Percentiles rank a stretch among this genome's conserved stretches.
Evolutionary conservation across 441 rosid species (phyloP).

Genomic region (Heliophila coronopifolia): DNA sequence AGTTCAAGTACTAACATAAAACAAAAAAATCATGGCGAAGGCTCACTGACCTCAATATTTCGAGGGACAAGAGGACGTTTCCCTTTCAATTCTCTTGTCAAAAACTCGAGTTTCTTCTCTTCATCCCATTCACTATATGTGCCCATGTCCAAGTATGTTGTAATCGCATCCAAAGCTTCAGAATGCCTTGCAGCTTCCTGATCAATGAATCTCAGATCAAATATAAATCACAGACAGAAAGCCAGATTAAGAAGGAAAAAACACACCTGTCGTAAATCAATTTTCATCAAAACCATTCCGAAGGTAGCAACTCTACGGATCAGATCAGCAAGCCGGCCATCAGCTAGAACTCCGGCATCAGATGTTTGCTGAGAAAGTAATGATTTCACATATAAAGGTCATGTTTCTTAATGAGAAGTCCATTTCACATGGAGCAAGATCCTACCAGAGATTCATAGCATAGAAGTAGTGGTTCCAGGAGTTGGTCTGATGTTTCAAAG

Average conservation of each 20-base stretch:
- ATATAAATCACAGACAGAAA: neutral
- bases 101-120: slow-evolving; percentile 78
- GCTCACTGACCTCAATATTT: slow-evolving; percentile 53
- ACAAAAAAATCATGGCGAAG: slow-evolving; percentile 8
- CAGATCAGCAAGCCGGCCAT: slow-evolving; percentile 87
- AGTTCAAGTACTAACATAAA: neutral
- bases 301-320: slow-evolving; percentile 87
- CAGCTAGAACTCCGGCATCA: slow-evolving; percentile 81
- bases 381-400: slow-evolving; percentile 17
- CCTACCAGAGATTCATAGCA: slow-evolving; percentile 86
- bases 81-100: slow-evolving; percentile 76
- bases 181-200: slow-evolving; percentile 92
- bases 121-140: slow-evolving; percentile 92
- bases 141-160: slow-evolving; percentile 86
- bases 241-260: slow-evolving; percentile 10
- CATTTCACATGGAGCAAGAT: slow-evolving; percentile 5
- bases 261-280: slow-evolving; percentile 78
- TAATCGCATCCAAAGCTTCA: slow-evolving; percentile 84
- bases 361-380: slow-evolving; percentile 59
- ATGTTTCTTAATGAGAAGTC: slow-evolving; percentile 4
- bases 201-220: slow-evolving; percentile 7
- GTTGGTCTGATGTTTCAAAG: slow-evolving; percentile 75
- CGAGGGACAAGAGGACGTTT: slow-evolving; percentile 89
- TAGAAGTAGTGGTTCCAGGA: slow-evolving; percentile 73
- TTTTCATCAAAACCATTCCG: slow-evolving; percentile 92